Conservation (phyloP, 23 red algal genomes). For the Gracilaria domingensis region DNA sequence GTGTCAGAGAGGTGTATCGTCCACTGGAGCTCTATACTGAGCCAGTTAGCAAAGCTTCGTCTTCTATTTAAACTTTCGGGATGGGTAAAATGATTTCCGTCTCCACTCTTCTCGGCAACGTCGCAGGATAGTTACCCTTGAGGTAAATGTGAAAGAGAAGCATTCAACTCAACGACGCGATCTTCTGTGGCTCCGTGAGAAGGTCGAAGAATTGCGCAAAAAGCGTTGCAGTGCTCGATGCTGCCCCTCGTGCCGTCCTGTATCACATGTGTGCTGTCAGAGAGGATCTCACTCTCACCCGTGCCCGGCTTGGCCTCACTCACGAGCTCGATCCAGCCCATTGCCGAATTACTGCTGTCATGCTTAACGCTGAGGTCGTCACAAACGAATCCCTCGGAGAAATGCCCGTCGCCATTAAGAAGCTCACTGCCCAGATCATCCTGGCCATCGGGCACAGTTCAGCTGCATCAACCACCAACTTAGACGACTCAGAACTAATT, state of each 20-base stretch:
- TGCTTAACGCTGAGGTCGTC: slow-evolving; percentile 64
- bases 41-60: slow-evolving; percentile 43
- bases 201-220: slow-evolving; percentile 62
- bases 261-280: slow-evolving; percentile 66
- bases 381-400: slow-evolving; percentile 66
- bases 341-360: slow-evolving; percentile 46
- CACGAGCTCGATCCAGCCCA: slow-evolving; percentile 46
- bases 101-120: slow-evolving; percentile 16
- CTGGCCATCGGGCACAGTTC: slow-evolving; percentile 33
- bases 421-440: slow-evolving; percentile 63
- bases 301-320: slow-evolving; percentile 43
- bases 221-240: slow-evolving; percentile 70
- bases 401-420: slow-evolving; percentile 64
- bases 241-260: slow-evolving; percentile 58
- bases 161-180: slow-evolving; percentile 48
- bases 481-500: neutral
- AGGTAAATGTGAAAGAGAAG: slow-evolving; percentile 44
- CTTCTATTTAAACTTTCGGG: slow-evolving; percentile 38
- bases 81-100: slow-evolving; percentile 67
- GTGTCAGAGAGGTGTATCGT: slow-evolving; percentile 56
- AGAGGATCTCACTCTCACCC: slow-evolving; percentile 65
- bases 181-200: slow-evolving; percentile 42
- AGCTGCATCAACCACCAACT: neutral
- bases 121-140: slow-evolving; percentile 54
- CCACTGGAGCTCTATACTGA: slow-evolving; percentile 66